Evolutionary conservation across 345 rosid species (phyloP), one percentile per base, ranked within the genome.

Genomic region (Leavenworthia alabamica): DNA sequence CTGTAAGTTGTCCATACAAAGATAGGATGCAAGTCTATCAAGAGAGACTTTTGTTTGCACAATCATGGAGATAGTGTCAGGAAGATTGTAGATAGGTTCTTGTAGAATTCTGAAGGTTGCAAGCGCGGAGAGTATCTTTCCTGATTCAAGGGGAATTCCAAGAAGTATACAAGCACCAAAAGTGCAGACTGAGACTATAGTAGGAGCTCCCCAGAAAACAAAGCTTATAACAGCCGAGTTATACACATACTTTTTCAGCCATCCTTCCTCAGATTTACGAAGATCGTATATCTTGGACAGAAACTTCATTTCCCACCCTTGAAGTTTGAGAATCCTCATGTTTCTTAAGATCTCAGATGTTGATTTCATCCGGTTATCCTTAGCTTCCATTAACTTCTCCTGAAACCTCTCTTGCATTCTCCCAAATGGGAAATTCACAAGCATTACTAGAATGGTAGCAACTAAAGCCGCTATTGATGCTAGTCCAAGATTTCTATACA

Each of bases 231-330:
- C 8, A 14, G 82, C 86, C 1, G 70, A 60, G 73, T 77, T 76
- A 61, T 81, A 79, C 19, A 83, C 74, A 43, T 40, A 81, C 66
- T 73, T 83, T 39, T 78, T 86, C 63, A 86, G 51, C 89, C 89
- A 86, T 10, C 85, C 80, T 23, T 71, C 70, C 71, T 86, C 86
- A 15, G 39, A 59, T 23, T 70, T 70, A 47, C 86, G 70, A 12
- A 83, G 73, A 22, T 77, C 80, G 3, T 68, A 37, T 48, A 86
- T 77, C 78, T 81, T 86, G 24, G 84, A 78, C 67, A 86, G 48
- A 75, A 86, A 86, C 71, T 81, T 83, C 84, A 83, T 80, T 56
- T 86, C 94, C 89, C 94, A 86, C 8, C 79, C 87, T 46, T 86
- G 94, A 58, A 86, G 86, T 66, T 86, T 86, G 56, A 86, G 85